Conservation (phyloP, 2,329 filamentous ascomycete genomes). For the Colletotrichum neosansevieriae region DNA sequence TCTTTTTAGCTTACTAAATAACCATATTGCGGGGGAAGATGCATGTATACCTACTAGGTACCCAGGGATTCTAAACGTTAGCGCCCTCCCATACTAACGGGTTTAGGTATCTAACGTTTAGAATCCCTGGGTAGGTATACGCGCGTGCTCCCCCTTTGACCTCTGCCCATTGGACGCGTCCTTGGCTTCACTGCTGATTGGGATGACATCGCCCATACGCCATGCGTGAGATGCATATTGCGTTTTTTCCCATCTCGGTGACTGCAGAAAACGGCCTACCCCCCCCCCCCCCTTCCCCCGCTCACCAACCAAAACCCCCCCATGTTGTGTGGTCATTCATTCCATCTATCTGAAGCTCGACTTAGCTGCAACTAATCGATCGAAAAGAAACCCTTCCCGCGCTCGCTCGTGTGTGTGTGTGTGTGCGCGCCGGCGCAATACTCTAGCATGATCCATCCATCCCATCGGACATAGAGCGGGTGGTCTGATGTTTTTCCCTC, state of each 20-base stretch:
- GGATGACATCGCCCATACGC: too few species aligned
- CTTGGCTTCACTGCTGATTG: background rate
- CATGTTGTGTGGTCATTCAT: background rate
- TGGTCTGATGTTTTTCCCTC: slow-evolving; percentile 8
- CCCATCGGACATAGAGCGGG: background rate
- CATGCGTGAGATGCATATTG: background rate
- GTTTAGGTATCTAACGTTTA: too few species aligned
- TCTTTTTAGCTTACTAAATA: background rate
- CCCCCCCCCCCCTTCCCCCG: background rate
- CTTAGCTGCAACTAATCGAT: slow-evolving; percentile 19
- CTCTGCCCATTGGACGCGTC: too few species aligned
- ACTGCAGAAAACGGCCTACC: background rate
- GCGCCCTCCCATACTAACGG: too few species aligned
- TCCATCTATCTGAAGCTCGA: slow-evolving; percentile 33
- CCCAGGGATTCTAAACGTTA: too few species aligned
- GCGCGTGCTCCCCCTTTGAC: background rate
- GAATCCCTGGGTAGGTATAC: too few species aligned
- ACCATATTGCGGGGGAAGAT: background rate
- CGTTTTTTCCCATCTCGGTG: slow-evolving; percentile 24
- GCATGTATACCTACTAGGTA: too few species aligned
- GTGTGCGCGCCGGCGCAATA: background rate
- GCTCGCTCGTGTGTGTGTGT: background rate
- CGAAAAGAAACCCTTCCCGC: slow-evolving; percentile 20
- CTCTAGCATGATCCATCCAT: too few species aligned
- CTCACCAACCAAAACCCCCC: too few species aligned